Evolutionary conservation across 1,284 basidiomycete genomes (phyloP).

Genomic region (Sanghuangporus sanghuang): DNA sequence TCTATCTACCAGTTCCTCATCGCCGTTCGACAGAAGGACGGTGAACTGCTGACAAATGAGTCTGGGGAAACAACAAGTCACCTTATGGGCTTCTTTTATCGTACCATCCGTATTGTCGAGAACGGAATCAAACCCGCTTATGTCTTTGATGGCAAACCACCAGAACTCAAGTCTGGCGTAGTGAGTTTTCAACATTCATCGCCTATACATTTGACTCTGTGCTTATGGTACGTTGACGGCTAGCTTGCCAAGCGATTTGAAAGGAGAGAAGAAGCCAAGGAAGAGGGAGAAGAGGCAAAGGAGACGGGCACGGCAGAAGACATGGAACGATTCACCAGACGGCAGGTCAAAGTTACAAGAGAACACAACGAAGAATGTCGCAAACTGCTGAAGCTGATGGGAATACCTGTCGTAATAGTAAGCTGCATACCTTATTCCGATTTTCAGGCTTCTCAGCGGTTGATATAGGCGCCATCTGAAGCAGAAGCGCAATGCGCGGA

Average conservation of each 20-base stretch:
- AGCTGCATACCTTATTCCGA: conserved; percentile 24
- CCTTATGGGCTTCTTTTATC: conserved; percentile 97
- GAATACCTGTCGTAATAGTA: conserved; percentile 90
- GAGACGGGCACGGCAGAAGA: conserved; percentile 92
- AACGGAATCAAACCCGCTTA: conserved; percentile 98
- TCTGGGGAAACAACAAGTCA: conserved; percentile 97
- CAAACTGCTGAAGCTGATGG: conserved; percentile 88
- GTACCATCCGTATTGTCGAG: conserved; percentile 97
- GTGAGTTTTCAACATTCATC: conserved; percentile 47
- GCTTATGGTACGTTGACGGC: neutral
- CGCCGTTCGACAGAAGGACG: conserved; percentile 93
- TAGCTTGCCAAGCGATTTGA: conserved; percentile 93
- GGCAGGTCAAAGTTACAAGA: conserved; percentile 92
- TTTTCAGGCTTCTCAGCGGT: conserved; percentile 11
- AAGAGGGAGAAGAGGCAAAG: conserved; percentile 93
- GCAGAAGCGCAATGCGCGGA: conserved; percentile 99
- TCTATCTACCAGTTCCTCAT: conserved; percentile 96
- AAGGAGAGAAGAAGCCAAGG: conserved; percentile 87
- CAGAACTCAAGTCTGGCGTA: conserved; percentile 94
- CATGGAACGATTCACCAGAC: conserved; percentile 84
- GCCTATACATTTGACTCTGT: neutral
- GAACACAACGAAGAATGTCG: conserved; percentile 98
- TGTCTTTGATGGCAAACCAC: conserved; percentile 98
- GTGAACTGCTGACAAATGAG: conserved; percentile 95
- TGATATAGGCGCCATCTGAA: conserved; percentile 85